A percentile compares a stretch with the other conserved stretches of the same genome.
Conservation (phyloP, 805 yeast species). For the Lipomyces japonicus region DNA sequence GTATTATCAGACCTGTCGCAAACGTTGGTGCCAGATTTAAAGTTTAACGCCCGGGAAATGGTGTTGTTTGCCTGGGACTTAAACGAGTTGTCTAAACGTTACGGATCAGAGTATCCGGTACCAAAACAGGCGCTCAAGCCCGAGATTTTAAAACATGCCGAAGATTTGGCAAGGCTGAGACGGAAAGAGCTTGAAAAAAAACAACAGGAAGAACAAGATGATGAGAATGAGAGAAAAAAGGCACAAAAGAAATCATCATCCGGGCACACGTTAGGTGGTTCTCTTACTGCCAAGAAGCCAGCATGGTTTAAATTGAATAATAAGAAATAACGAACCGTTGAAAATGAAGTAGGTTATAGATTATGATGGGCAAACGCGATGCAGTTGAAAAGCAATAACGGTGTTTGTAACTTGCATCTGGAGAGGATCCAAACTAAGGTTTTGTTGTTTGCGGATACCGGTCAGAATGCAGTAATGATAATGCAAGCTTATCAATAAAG, state of each 20-base stretch:
- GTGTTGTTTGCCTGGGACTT: conserved; percentile 39
- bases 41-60: conserved; percentile 48
- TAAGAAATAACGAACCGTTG: conserved; percentile 7
- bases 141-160: conserved; percentile 19
- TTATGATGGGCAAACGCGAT: too few species aligned
- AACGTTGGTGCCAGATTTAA: conserved; percentile 40
- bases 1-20: conserved; percentile 36
- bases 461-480: too few species aligned
- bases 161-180: conserved; percentile 18
- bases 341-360: too few species aligned
- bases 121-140: conserved; percentile 19
- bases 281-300: conserved; percentile 17
- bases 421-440: too few species aligned
- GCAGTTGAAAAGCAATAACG: too few species aligned
- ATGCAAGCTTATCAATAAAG: too few species aligned
- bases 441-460: too few species aligned
- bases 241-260: neutral
- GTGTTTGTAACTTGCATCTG: too few species aligned
- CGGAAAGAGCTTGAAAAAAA: conserved; percentile 11
- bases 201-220: conserved; percentile 5
- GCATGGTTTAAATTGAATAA: conserved; percentile 25
- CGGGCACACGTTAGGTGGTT: conserved; percentile 6
- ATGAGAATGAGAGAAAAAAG: conserved; percentile 10
- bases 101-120: conserved; percentile 9
- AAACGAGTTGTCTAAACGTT: conserved; percentile 29